A percentile compares a stretch with the other conserved stretches of the same genome.
These are phyloP conservation scores for Geotrichum europaeum DNA, from an alignment of 1,139 yeast genomes.

Conservation along the genomic window DNA sequence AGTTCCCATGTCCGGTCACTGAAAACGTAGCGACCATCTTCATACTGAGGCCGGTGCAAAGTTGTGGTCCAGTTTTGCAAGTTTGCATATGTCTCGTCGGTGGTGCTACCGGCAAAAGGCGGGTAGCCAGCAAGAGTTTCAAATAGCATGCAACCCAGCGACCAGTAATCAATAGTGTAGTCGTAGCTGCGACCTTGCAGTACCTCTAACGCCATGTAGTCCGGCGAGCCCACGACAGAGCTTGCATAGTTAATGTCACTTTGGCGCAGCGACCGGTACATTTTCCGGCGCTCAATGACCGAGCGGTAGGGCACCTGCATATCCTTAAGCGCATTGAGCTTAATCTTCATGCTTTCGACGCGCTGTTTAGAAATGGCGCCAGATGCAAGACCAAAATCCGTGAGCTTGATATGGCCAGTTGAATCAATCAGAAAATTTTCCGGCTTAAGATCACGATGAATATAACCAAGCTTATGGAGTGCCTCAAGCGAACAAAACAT, in stretches of 20 bases:
- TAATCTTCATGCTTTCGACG: conserved; percentile 85
- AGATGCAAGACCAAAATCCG: conserved; percentile 96
- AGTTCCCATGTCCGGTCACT: conserved; percentile 97
- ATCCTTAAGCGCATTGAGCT: conserved; percentile 71
- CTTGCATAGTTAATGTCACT: conserved; percentile 75
- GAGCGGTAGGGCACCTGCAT: conserved; percentile 61
- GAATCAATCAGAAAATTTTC: conserved; percentile 93
- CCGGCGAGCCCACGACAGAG: conserved; percentile 97
- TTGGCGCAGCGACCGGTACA: conserved; percentile 68
- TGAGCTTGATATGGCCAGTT: conserved; percentile 90
- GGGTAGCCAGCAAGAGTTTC: conserved; percentile 94
- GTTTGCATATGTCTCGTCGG: conserved; percentile 92
- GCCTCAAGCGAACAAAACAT: conserved; percentile 95
- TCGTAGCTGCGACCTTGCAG: conserved; percentile 91
- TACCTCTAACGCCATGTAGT: conserved; percentile 97
- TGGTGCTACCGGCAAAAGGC: conserved; percentile 89
- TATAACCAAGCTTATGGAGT: conserved; percentile 88
- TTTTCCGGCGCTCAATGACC: conserved; percentile 79
- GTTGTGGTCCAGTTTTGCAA: conserved; percentile 89
- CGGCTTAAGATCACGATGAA: conserved; percentile 95
- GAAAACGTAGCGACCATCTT: conserved; percentile 85
- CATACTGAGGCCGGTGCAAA: conserved; percentile 83
- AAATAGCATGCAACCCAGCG: conserved; percentile 89
- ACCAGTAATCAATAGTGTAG: conserved; percentile 97
- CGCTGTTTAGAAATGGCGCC: conserved; percentile 92